Conservation (phyloP, 495 filamentous ascomycete genomes). For the Endocarpon pusillum region DNA sequence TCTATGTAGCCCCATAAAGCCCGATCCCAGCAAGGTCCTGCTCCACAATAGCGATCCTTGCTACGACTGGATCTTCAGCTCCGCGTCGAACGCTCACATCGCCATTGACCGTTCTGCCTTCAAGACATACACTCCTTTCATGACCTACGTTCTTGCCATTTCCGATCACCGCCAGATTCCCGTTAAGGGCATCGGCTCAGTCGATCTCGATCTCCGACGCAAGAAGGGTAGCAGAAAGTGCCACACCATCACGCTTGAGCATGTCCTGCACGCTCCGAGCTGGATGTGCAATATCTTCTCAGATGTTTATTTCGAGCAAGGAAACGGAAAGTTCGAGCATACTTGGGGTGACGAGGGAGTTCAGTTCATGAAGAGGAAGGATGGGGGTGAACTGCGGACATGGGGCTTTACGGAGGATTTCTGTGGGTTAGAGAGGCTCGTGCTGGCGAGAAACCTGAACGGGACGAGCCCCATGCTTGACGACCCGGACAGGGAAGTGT, state of each 20-base stretch:
- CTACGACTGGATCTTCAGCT: slow-evolving; percentile 1
- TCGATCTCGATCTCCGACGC: slow-evolving; percentile 1
- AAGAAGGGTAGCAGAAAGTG: not conserved
- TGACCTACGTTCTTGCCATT: not conserved
- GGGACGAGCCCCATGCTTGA: not conserved
- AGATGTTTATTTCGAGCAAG: not conserved
- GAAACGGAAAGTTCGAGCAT: not conserved
- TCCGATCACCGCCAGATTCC: not conserved
- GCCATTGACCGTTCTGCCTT: not conserved
- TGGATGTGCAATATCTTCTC: not conserved
- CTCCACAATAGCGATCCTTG: too few relatives aligned
- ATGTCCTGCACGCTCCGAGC: not conserved
- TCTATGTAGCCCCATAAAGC: too few relatives aligned
- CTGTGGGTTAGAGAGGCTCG: not conserved
- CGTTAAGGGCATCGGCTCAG: not conserved
- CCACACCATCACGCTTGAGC: not conserved
- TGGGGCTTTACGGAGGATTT: slow-evolving; percentile 1
- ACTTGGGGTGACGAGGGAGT: not conserved
- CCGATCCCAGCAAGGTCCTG: too few relatives aligned
- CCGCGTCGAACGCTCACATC: not conserved
- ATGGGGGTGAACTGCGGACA: not conserved
- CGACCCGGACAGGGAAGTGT: not conserved
- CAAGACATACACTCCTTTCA: not conserved
- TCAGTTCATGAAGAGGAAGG: not conserved
- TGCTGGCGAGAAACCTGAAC: not conserved